Evolutionary conservation across 148 eudicot species (phyloP).

Genomic region (Mesembryanthemum crystallinum): DNA sequence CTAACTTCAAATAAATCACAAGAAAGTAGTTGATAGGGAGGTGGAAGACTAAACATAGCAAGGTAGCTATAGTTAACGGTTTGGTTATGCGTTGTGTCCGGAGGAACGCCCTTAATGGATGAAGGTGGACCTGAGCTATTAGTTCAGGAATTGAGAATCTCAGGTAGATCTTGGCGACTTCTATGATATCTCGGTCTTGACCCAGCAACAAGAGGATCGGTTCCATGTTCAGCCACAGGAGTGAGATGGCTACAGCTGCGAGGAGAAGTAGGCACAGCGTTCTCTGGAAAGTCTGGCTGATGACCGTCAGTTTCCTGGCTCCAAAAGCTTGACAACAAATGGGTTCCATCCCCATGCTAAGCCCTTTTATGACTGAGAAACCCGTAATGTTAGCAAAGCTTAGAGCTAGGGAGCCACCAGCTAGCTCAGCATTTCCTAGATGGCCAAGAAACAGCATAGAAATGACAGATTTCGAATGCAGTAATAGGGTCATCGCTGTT

Average conservation of each 20-base stretch:
- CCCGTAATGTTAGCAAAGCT: constrained; percentile 87
- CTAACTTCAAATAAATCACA: constrained; percentile 46
- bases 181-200: constrained; percentile 59
- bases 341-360: constrained; percentile 89
- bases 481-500: constrained; percentile 50
- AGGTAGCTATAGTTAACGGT: constrained; percentile 52
- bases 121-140: constrained; percentile 56
- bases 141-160: constrained; percentile 66
- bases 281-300: constrained; percentile 66
- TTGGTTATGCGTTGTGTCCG: constrained; percentile 63
- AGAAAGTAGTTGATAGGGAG: constrained; percentile 61
- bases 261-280: constrained; percentile 59
- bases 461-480: constrained; percentile 65
- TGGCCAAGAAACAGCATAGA: constrained; percentile 80
- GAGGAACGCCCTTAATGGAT: constrained; percentile 60
- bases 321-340: constrained; percentile 92
- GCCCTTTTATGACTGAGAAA: constrained; percentile 81
- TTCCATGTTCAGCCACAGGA: constrained; percentile 77
- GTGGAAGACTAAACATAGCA: constrained; percentile 49
- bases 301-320: constrained; percentile 55
- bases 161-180: constrained; percentile 65
- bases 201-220: constrained; percentile 48
- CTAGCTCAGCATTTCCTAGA: constrained; percentile 61
- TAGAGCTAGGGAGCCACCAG: constrained; percentile 85
- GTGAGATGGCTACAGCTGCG: constrained; percentile 49